Evolutionary conservation across 352 stramenopile species (phyloP).

Genomic region (Albugo candida): DNA sequence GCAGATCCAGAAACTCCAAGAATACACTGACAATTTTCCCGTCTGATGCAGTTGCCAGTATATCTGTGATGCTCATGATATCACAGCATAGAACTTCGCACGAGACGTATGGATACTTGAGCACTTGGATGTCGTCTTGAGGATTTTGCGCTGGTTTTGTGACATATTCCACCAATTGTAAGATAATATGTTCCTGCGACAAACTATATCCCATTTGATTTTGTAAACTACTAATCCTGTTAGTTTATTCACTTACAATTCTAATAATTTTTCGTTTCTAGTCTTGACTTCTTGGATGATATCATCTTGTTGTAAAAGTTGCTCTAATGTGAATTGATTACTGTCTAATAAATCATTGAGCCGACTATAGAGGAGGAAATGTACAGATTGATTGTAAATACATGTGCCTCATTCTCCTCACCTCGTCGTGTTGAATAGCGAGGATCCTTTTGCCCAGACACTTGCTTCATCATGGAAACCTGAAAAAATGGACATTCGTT

Average conservation of each 20-base stretch:
- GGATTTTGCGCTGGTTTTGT: constrained; percentile 24
- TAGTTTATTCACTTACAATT: constrained; percentile 81
- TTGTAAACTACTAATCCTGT: too few species aligned
- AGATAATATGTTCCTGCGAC: constrained; percentile 37
- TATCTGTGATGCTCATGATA: constrained; percentile 85
- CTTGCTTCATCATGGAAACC: constrained; percentile 59
- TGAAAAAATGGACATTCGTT: constrained; percentile 37
- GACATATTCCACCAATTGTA: constrained; percentile 67
- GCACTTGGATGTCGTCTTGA: constrained; percentile 32
- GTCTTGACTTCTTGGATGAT: constrained; percentile 96
- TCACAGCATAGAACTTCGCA: constrained; percentile 96
- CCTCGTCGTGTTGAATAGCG: constrained; percentile 80
- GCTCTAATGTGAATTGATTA: constrained; percentile 82
- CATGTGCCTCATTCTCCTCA: constrained; percentile 2
- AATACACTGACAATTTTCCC: constrained; percentile 76
- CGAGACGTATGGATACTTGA: constrained; percentile 94
- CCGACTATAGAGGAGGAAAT: constrained; percentile 33
- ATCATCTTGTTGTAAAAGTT: constrained; percentile 92
- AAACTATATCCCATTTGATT: constrained; percentile 18
- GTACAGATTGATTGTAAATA: not conserved
- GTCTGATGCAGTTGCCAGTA: constrained; percentile 43
- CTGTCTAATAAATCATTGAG: constrained; percentile 91
- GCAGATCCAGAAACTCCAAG: constrained; percentile 81
- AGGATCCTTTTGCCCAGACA: constrained; percentile 67
- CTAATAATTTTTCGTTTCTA: constrained; percentile 86